A percentile compares a stretch with the other conserved stretches of the same genome.
These are phyloP conservation scores for Blastocystis sp. DNA, from an alignment of 352 stramenopile species.

Conservation along the genomic window DNA sequence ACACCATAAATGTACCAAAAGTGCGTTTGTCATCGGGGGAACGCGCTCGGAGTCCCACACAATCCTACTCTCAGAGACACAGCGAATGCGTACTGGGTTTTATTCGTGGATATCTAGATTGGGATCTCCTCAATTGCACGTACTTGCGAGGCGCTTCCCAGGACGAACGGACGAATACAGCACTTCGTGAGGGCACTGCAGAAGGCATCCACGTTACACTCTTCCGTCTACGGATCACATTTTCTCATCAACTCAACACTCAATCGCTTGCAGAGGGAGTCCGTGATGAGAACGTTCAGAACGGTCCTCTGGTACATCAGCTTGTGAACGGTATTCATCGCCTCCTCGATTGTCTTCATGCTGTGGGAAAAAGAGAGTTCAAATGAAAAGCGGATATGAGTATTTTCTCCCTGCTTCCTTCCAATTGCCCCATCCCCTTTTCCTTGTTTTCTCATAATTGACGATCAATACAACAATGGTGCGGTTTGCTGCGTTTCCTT, in stretches of 20 bases:
- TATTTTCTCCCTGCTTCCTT: neutral
- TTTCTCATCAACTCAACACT: neutral
- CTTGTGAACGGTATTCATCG: neutral
- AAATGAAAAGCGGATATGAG: neutral
- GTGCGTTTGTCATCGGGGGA: neutral
- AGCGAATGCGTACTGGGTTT: neutral
- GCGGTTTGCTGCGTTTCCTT: too few species aligned
- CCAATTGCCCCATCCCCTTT: neutral
- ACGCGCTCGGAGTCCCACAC: neutral
- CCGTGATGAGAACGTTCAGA: neutral
- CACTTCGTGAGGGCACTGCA: slow-evolving; percentile 11
- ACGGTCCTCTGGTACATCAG: neutral
- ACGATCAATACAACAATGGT: neutral
- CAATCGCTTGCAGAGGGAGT: neutral
- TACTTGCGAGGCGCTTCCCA: neutral
- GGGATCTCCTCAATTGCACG: too few species aligned
- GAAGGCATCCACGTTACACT: neutral
- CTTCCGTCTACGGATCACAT: neutral
- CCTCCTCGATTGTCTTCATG: neutral
- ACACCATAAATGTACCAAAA: neutral
- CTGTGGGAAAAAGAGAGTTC: neutral
- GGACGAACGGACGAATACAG: neutral
- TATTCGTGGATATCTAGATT: neutral
- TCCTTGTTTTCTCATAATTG: neutral
- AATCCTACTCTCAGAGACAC: neutral